These are phyloP conservation scores for Linaria vulgaris DNA, from an alignment of 257 asterid species.

Conservation along the genomic window DNA sequence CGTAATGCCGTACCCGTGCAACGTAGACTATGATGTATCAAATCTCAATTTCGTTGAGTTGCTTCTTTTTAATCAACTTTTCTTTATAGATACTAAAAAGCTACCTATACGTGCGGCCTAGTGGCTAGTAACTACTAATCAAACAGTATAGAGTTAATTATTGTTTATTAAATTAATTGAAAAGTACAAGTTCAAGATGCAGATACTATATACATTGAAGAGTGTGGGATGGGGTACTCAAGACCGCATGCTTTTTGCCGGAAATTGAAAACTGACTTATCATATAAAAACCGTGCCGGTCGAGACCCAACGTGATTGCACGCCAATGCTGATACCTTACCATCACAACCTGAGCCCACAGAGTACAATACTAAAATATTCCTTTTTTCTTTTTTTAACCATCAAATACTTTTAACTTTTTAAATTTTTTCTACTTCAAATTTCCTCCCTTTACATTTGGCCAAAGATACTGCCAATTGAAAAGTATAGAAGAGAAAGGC, in stretches of 20 bases:
- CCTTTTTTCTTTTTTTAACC: not conserved
- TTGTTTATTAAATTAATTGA: too few species aligned
- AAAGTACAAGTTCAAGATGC: not conserved
- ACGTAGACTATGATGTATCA: too few species aligned
- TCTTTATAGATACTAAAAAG: too few species aligned
- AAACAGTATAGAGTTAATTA: too few species aligned
- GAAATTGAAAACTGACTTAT: conserved; percentile 31
- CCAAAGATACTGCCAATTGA: not conserved
- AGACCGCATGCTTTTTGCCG: conserved; percentile 36
- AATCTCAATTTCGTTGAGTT: too few species aligned
- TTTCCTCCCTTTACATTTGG: too few species aligned
- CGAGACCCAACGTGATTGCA: conserved; percentile 33
- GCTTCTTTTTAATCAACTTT: too few species aligned
- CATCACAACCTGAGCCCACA: conserved; percentile 27
- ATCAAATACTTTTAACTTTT: not conserved
- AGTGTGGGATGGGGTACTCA: conserved; percentile 19
- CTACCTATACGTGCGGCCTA: too few species aligned
- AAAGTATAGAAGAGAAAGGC: not conserved
- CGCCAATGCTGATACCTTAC: conserved; percentile 32
- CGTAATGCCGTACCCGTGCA: too few species aligned
- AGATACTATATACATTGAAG: not conserved
- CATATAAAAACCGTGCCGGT: conserved; percentile 27
- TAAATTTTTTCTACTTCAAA: too few species aligned
- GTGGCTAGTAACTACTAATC: too few species aligned
- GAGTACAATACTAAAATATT: not conserved